phyloP scores from a whole-genome alignment of 176 grass and related monocot genomes.

The Echinochloa phyllopogon region DNA sequence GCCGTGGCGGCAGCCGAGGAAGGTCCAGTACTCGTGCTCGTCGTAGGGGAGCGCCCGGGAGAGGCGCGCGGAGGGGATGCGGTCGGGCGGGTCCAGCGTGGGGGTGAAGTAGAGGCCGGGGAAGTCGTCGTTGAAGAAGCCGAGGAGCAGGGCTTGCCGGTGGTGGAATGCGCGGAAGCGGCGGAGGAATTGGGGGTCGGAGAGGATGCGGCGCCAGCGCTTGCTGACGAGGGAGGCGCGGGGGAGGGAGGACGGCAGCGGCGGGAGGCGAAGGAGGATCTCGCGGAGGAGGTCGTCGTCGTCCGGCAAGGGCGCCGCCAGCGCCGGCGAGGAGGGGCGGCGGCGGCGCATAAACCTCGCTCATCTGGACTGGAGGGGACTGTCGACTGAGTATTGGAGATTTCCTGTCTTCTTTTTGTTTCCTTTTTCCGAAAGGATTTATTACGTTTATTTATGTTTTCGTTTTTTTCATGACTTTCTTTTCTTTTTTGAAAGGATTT shows the following conservation, averaged over 20 bases:
- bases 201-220: neutral
- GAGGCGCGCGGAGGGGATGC: neutral
- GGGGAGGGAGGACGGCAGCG: neutral
- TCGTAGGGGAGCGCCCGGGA: neutral
- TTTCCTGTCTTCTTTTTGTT: too few relatives aligned
- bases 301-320: neutral
- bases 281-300: neutral
- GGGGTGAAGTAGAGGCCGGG: neutral
- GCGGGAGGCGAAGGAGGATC: neutral
- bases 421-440: too few relatives aligned
- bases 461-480: too few relatives aligned
- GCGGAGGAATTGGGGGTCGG: neutral
- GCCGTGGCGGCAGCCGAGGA: constrained; percentile 17
- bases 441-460: too few relatives aligned
- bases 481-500: too few relatives aligned
- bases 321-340: too few relatives aligned
- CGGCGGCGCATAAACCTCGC: neutral
- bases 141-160: neutral
- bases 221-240: neutral
- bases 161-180: neutral
- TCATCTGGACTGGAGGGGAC: neutral
- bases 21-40: rapidly evolving
- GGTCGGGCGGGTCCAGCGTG: neutral
- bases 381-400: too few relatives aligned
- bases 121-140: neutral